Evolutionary conservation across 1,284 basidiomycete genomes (phyloP).

Genomic region (Cutaneotrichosporon sp.): DNA sequence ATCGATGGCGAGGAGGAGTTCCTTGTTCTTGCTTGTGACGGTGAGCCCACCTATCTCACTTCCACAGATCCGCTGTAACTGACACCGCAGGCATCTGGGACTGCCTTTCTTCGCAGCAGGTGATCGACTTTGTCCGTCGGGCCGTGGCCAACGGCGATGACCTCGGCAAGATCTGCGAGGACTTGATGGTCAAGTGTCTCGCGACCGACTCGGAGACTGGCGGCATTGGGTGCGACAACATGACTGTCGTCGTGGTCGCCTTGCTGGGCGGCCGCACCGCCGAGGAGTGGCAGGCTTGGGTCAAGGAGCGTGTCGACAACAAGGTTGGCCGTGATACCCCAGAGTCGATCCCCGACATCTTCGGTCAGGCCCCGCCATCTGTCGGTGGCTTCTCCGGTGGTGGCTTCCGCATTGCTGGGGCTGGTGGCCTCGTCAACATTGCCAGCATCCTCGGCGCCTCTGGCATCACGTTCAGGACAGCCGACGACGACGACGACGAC

Average conservation of each 20-base stretch:
- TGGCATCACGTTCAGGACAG: conserved; percentile 44
- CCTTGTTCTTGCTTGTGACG: conserved; percentile 93
- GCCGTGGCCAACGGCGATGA: conserved; percentile 79
- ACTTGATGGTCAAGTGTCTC: conserved; percentile 89
- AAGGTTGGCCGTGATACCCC: conserved; percentile 62
- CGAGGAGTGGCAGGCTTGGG: conserved; percentile 92
- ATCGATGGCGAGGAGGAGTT: conserved; percentile 92
- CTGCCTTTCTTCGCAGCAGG: conserved; percentile 90
- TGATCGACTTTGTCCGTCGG: conserved; percentile 83
- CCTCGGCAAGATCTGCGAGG: conserved; percentile 79
- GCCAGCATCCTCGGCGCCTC: conserved; percentile 50
- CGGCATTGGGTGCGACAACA: conserved; percentile 98
- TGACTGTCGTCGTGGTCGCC: conserved; percentile 93
- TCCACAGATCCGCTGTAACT: conserved; percentile 13
- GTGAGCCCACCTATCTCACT: conserved; percentile 57
- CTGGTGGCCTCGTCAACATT: conserved; percentile 49
- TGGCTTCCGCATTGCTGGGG: conserved; percentile 45
- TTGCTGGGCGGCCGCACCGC: conserved; percentile 81
- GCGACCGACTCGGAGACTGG: conserved; percentile 91
- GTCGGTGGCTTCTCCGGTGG: conserved; percentile 24
- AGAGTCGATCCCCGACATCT: conserved; percentile 53
- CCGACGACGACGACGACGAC: conserved; percentile 46
- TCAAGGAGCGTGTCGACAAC: conserved; percentile 78
- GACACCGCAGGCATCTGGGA: conserved; percentile 88
- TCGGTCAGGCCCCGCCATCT: conserved; percentile 34